phyloP scores from a whole-genome alignment of 2,329 filamentous ascomycete species.

The Purpureocillium takamizusanense region DNA sequence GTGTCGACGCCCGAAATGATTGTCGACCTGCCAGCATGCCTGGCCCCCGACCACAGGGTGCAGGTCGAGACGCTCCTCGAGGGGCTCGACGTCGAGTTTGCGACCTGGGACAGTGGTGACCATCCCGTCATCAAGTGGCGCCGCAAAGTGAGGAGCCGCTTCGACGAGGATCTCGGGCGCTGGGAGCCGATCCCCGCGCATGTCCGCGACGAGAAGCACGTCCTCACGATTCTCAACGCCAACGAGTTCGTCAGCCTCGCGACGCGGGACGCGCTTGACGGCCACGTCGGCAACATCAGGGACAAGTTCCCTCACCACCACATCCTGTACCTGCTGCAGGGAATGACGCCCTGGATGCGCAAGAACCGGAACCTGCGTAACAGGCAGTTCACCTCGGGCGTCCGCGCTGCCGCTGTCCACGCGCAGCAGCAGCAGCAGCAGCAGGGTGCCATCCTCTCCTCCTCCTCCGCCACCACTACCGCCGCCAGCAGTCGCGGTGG shows the following conservation, averaged over 20 bases:
- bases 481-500: constrained; percentile 18
- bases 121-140: constrained; percentile 57
- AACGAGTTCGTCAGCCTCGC: constrained; percentile 57
- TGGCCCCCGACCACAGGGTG: constrained; percentile 37
- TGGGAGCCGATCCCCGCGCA: constrained; percentile 54
- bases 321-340: constrained; percentile 65
- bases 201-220: constrained; percentile 49
- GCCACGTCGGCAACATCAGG: constrained; percentile 49
- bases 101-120: constrained; percentile 34
- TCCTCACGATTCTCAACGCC: constrained; percentile 52
- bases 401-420: constrained; percentile 33
- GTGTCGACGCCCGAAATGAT: constrained; percentile 70
- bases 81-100: constrained; percentile 37
- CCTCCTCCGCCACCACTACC: too few relatives aligned
- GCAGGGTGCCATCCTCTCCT: too few relatives aligned
- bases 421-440: too few relatives aligned
- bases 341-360: constrained; percentile 54
- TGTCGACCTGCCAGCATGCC: constrained; percentile 52
- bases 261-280: constrained; percentile 41
- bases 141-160: constrained; percentile 55
- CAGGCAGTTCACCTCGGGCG: constrained; percentile 56
- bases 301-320: constrained; percentile 41
- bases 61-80: constrained; percentile 42
- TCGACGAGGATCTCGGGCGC: constrained; percentile 48
- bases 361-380: constrained; percentile 62